Base-by-base conservation (phyloP, 768 basidiomycete genomes). In the Thelephora ganbajun region DNA sequence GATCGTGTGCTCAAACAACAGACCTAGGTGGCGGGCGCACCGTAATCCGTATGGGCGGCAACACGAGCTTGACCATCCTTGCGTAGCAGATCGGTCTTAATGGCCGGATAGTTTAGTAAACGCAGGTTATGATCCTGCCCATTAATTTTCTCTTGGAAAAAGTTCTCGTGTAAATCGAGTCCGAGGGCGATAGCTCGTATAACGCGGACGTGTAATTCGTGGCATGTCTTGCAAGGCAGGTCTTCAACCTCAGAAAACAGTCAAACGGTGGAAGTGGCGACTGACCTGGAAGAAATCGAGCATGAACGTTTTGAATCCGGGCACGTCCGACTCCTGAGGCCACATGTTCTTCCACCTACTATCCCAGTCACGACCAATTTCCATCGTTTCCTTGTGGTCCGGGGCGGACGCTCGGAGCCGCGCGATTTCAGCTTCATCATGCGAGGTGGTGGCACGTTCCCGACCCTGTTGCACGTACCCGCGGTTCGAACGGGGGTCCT, bases 121-220 rank as follows among this genome's bases (percentile, higher is more conserved):
- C 89, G 72, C 37, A 93, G 63, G 58, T 89, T 91, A 58, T 91
- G 88, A 53, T 71, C 79, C 62, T 86, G 81, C 52, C 84, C 76
- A 55, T 86, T 58, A 34, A 88, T 77, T 62, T 77, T 80, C 43
- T 69, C 60, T 57, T 89, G 84, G 47, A 93, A 92, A 63, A 79
- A 91, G 23, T 57, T 53, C 59, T 88, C 85, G 3, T 77, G 69
- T 19, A 91, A 72, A 30, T 76, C 73, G 33, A 92, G 69, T 2
- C 88, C 89, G 12, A 90, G 62, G 1, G 90, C 90, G 55, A 93
- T 77, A 2, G 86, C 79, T n/a, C 82, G 73, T 86, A 93, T 90
- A 36, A 91, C 77, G 44, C 73, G 58, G 2, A 72, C 68, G 57
- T 90, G 88, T 44, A 90, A 69, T 48, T 79, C 69, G 52, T 89